A percentile compares a stretch with the other conserved stretches of the same genome.
phyloP scores from a whole-genome alignment of 306 rosid genomes.

The Gastrolobium bilobum region DNA sequence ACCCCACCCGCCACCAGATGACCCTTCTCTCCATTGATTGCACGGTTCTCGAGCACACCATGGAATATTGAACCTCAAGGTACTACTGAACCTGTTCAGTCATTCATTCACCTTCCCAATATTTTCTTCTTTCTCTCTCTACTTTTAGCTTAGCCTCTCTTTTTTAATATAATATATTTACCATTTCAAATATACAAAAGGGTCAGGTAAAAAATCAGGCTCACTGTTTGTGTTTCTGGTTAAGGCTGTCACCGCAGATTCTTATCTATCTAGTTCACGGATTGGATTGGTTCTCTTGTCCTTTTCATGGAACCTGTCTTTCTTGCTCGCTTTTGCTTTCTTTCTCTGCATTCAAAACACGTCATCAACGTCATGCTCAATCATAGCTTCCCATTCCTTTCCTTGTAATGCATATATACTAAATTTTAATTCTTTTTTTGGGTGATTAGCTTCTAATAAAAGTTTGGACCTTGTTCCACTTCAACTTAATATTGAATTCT shows the following conservation, averaged over 20 bases:
- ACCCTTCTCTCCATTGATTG: too few species aligned
- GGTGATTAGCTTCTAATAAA: constrained; percentile 23
- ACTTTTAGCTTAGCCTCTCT: not conserved
- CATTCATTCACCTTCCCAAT: not conserved
- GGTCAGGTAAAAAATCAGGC: not conserved
- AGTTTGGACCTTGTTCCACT: not conserved
- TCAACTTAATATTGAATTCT: not conserved
- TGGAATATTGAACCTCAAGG: too few species aligned
- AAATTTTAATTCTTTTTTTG: not conserved
- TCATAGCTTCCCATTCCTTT: not conserved
- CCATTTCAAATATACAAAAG: not conserved
- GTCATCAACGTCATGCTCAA: not conserved
- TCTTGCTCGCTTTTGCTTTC: not conserved
- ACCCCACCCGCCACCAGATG: too few species aligned
- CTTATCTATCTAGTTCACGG: constrained; percentile 39
- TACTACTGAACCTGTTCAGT: too few species aligned
- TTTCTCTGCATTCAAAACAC: not conserved
- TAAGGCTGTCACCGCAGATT: constrained; percentile 24
- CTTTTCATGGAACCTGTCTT: constrained; percentile 18
- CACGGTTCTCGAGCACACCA: too few species aligned
- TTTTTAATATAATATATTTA: not conserved
- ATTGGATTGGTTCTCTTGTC: constrained; percentile 27
- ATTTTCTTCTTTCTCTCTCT: not conserved
- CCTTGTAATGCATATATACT: not conserved
- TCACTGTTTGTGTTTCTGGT: not conserved